These are phyloP conservation scores for Coleophoma eucalyptorum DNA, from an alignment of 2,329 filamentous ascomycete species.

Conservation along the genomic window DNA sequence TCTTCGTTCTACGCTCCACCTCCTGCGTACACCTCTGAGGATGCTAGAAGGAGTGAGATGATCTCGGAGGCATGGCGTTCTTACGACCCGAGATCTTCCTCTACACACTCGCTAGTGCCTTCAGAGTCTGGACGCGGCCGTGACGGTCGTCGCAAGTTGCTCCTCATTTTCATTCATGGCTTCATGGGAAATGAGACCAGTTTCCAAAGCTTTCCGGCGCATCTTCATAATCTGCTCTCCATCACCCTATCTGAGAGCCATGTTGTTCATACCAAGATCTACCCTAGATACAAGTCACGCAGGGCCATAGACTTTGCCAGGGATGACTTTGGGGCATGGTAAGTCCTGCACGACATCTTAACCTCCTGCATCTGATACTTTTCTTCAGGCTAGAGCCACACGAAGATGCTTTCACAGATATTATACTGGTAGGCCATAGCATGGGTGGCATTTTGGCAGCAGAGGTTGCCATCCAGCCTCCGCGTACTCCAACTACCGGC, in stretches of 20 bases:
- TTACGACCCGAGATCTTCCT: slow-evolving; percentile 27
- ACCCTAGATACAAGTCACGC: slow-evolving; percentile 75
- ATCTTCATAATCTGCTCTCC: slow-evolving; percentile 74
- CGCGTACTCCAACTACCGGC: slow-evolving; percentile 12
- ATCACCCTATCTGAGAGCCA: slow-evolving; percentile 67
- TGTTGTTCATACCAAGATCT: slow-evolving; percentile 81
- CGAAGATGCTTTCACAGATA: slow-evolving; percentile 68
- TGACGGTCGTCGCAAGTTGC: slow-evolving; percentile 47
- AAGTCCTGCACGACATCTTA: slow-evolving; percentile 14
- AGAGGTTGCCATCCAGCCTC: slow-evolving; percentile 65
- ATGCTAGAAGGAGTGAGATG: slow-evolving; percentile 19
- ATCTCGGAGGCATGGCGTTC: slow-evolving; percentile 29
- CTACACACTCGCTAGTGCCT: slow-evolving; percentile 27
- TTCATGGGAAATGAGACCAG: slow-evolving; percentile 87
- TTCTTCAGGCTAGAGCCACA: slow-evolving; percentile 65
- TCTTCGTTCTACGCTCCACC: slow-evolving; percentile 10
- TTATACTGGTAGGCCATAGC: slow-evolving; percentile 81
- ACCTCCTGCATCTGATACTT: slow-evolving; percentile 8
- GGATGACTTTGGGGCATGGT: slow-evolving; percentile 81
- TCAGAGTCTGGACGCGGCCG: slow-evolving; percentile 17
- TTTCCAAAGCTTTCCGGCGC: slow-evolving; percentile 83
- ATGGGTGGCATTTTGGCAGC: slow-evolving; percentile 84
- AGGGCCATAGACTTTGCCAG: slow-evolving; percentile 68
- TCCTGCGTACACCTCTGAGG: slow-evolving; percentile 23
- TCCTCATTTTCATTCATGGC: slow-evolving; percentile 84